Conservation (phyloP, 1,139 yeast genomes). For the Hansenula sp. region DNA sequence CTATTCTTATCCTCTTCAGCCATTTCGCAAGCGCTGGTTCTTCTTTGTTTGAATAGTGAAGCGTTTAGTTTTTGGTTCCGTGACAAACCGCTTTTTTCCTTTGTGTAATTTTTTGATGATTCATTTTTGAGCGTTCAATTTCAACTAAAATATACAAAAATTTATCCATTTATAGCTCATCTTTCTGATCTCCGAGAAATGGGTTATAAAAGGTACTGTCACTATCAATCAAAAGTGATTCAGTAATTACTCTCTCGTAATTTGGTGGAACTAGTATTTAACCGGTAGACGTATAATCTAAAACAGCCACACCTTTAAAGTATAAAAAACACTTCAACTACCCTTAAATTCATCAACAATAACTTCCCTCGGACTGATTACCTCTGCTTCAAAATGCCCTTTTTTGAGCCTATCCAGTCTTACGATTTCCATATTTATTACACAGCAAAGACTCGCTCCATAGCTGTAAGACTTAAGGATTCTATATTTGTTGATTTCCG, state of each 20-base stretch:
- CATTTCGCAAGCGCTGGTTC: not conserved
- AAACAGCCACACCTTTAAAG: not conserved
- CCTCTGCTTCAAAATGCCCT: slow-evolving; percentile 1
- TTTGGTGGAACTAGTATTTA: no score
- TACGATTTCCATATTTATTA: slow-evolving; percentile 17
- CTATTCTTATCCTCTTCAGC: slow-evolving; percentile 13
- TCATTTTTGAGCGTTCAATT: no score
- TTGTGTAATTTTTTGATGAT: not conserved
- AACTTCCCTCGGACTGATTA: no score
- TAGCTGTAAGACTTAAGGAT: slow-evolving; percentile 12
- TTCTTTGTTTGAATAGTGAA: not conserved
- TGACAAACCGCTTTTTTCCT: slow-evolving; percentile 1
- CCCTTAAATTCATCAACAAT: not conserved
- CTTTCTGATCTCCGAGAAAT: no score
- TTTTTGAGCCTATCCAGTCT: slow-evolving; percentile 7
- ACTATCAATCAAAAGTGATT: no score
- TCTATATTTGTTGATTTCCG: slow-evolving; percentile 8
- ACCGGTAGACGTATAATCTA: no score
- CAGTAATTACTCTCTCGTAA: no score
- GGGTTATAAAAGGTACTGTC: no score
- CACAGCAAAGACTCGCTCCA: slow-evolving; percentile 2
- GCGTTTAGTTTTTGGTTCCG: not conserved
- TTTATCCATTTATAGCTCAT: no score
- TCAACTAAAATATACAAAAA: no score
- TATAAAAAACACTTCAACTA: not conserved